Percentiles rank a stretch among this genome's conserved stretches.
Conservation (phyloP, 1,284 basidiomycete species). For the Neonothopanus nambi region DNA sequence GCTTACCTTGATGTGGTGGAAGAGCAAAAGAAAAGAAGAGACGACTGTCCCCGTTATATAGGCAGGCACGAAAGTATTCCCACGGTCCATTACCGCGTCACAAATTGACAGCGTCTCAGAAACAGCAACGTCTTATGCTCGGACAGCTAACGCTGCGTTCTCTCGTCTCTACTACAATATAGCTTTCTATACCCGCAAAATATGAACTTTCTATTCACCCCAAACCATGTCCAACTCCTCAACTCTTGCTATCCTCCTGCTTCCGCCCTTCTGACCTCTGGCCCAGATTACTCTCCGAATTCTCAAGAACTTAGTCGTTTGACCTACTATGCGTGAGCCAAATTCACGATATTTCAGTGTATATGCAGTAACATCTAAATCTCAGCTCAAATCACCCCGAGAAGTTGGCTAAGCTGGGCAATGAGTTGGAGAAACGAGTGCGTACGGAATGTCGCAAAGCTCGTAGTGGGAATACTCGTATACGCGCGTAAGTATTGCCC, state of each 20-base stretch:
- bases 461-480: slow-evolving; percentile 71
- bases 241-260: slow-evolving; percentile 89
- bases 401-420: slow-evolving; percentile 85
- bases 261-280: slow-evolving; percentile 75
- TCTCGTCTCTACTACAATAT: neutral
- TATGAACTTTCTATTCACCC: slow-evolving; percentile 69
- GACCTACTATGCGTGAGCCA: slow-evolving; percentile 80
- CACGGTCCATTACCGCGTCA: neutral
- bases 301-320: slow-evolving; percentile 90
- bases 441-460: slow-evolving; percentile 69
- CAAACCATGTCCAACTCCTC: slow-evolving; percentile 86
- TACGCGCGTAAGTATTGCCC: slow-evolving; percentile 68
- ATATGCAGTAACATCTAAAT: neutral
- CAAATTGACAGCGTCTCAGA: neutral
- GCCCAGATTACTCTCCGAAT: slow-evolving; percentile 82
- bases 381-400: slow-evolving; percentile 75
- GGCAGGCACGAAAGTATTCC: neutral
- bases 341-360: neutral
- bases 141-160: neutral
- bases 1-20: slow-evolving; percentile 9
- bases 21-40: neutral
- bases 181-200: slow-evolving; percentile 2
- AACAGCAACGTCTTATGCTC: too few species aligned
- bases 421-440: slow-evolving; percentile 81
- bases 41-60: neutral